Evolutionary conservation across 2,329 filamentous ascomycete species (phyloP).

Genomic region (Domatiomyces catenatus): DNA sequence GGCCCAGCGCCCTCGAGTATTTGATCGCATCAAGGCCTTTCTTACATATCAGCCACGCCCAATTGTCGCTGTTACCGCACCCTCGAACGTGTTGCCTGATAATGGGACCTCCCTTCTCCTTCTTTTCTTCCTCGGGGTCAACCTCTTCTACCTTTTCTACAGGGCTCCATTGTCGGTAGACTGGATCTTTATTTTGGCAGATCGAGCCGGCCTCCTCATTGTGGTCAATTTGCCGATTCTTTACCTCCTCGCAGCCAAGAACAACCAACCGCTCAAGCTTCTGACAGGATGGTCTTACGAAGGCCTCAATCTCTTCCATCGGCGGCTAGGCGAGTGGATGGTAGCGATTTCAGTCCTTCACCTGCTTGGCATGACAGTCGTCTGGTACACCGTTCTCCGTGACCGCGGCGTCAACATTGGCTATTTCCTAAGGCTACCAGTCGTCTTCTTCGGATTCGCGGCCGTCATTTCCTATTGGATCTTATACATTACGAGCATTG

Average conservation of each 20-base stretch:
- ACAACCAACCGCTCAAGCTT: constrained; percentile 44
- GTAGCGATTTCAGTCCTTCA: constrained; percentile 46
- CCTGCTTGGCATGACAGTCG: constrained; percentile 37
- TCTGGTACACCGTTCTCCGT: constrained; percentile 39
- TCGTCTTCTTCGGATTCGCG: constrained; percentile 39
- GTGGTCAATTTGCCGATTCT: constrained; percentile 36
- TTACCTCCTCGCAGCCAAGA: constrained; percentile 49
- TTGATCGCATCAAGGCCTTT: constrained; percentile 8
- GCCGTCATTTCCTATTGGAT: constrained; percentile 44
- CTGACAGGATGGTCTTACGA: constrained; percentile 53
- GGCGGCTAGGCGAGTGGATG: constrained; percentile 46
- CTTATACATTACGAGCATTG: constrained; percentile 47
- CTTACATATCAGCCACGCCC: constrained; percentile 44
- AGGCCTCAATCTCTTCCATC: constrained; percentile 49
- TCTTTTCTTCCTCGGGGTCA: constrained; percentile 37
- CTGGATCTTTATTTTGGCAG: constrained; percentile 43
- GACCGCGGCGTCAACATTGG: constrained; percentile 35
- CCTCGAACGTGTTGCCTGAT: constrained; percentile 37
- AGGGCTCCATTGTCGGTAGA: constrained; percentile 32
- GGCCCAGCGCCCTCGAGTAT: constrained; percentile 1
- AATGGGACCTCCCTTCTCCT: constrained; percentile 42
- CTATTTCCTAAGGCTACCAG: constrained; percentile 36
- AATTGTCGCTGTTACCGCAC: constrained; percentile 38
- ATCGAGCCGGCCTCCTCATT: constrained; percentile 41
- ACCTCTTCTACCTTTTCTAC: constrained; percentile 44